Base-by-base conservation (phyloP, 805 yeast species). In the Schwanniomyces occidentalis region DNA sequence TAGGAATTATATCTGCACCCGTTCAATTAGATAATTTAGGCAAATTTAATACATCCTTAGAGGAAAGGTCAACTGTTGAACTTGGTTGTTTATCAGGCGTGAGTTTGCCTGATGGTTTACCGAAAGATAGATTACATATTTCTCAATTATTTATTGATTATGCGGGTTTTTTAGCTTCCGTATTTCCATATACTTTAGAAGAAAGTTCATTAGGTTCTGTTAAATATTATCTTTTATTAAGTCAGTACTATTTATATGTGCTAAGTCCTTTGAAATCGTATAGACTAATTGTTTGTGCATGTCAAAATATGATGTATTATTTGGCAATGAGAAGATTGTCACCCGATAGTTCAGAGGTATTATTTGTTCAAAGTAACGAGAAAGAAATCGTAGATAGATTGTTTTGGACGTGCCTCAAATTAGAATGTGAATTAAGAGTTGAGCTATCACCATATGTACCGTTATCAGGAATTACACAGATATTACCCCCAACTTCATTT, bases 331-430 rank as follows among this genome's bases (percentile, higher is more conserved):
- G 42, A 22, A 40, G 36, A 34, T 30, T 13, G 32, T 32, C 16
- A 28, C n/a, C 25, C 31, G 41, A 21, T 29, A 36, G 6, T 4
- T 27, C 17, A 17, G 30, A 27, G 18, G 16, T 27, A 19, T n/a
- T n/a, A n/a, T n/a, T n/a, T n/a, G 14, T 22, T 8, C 19, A 18
- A 14, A 33, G 32, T 2, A 36, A 34, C 6, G 42, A 46, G 8
- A 44, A 44, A 17, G 51, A 47, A 17, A 34, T 46, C 6, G 49
- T 54, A 15, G 67, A 58, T 27, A 39, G 65, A 9, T 44, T 63
- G 8, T 64, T 58, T 36, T 64, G 69, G 69, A 49, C 54, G 6
- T 61, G 69, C 32, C 44, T 61, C 25, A 64, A 64, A 39, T 44
- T 63, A 22, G 70, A 64, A 38, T 59, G 64, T 35, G 70, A 64